Evolutionary conservation across 345 rosid genomes (phyloP), one percentile per base, ranked within the genome.

Genomic region (Linum lewisii): DNA sequence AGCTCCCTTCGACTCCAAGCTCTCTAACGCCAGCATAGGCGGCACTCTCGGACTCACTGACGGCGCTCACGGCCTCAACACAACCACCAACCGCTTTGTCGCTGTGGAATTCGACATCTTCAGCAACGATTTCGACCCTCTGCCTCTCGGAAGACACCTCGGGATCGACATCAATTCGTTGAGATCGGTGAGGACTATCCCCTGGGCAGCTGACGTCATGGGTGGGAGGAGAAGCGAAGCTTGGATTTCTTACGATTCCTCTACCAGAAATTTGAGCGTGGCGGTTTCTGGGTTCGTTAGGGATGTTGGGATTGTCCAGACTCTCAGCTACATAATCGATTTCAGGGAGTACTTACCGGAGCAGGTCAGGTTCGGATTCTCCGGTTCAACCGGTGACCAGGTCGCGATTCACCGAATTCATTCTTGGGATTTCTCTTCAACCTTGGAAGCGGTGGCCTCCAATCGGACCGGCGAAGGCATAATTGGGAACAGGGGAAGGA

Each of bases 331-430:
- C 51, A 53, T 45, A 60, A 49, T 60, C 51, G 63, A 60, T 60
- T 37, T 60, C 8, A 60, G 63, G 21, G 22, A 23, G 44, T 37
- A 8, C 53, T 47, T 60, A 22, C 61, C 52, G 0, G 71, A 69
- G 26, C 59, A 26, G 52, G 71, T 70, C 19, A 60, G 56, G 18
- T 45, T 73, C 49, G 75, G 80, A 23, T 69, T 77, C 60, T 69
- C 73, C 10, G 68, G 68, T n/a, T 58, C 74, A 21, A 69, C 75
- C 6, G 73, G 66, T 34, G 7, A 6, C 20, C 20, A 18, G 18
- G 4, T 6, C 5, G 75, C 61, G 42, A 24, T 61, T 16, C 66
- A 58, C 20, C 62, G 26, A 1, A 14, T 77, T 38, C 58, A 59
- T 9, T 64, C 73, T 0, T 69, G 77, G 71, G 63, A 64, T 5